phyloP scores from a whole-genome alignment of 2,329 filamentous ascomycete genomes.

The Aspergillus quadrilineatus region DNA sequence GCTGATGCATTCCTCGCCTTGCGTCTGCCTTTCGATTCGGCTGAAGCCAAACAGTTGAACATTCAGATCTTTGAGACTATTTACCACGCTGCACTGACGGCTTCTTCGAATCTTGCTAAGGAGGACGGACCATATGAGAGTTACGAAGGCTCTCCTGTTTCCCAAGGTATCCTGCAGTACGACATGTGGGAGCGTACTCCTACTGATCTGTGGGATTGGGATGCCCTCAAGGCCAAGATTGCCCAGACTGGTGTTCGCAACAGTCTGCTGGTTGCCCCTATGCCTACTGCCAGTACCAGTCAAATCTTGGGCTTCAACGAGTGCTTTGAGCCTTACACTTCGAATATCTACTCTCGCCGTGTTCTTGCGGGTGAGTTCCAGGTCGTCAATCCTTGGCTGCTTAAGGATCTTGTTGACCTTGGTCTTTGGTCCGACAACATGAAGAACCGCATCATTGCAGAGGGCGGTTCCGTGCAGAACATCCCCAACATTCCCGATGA shows the following conservation, averaged over 20 bases:
- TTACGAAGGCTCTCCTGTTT: slow-evolving; percentile 90
- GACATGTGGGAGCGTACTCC: slow-evolving; percentile 98
- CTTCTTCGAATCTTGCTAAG: slow-evolving; percentile 83
- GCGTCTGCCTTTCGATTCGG: slow-evolving; percentile 93
- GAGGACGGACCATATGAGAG: slow-evolving; percentile 80
- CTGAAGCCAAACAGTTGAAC: slow-evolving; percentile 90
- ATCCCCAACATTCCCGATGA: slow-evolving; percentile 95
- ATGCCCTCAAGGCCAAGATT: slow-evolving; percentile 81
- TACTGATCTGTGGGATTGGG: slow-evolving; percentile 96
- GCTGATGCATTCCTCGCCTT: slow-evolving; percentile 97
- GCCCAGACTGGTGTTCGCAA: slow-evolving; percentile 92
- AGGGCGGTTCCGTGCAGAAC: slow-evolving; percentile 92
- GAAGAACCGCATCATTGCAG: slow-evolving; percentile 99
- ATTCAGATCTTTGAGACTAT: slow-evolving; percentile 99
- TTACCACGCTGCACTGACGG: slow-evolving; percentile 91
- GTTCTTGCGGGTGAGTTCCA: slow-evolving; percentile 98
- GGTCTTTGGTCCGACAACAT: slow-evolving; percentile 98
- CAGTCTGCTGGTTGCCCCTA: slow-evolving; percentile 90
- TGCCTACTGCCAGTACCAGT: slow-evolving; percentile 96
- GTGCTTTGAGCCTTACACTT: slow-evolving; percentile 99
- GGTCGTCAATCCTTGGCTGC: slow-evolving; percentile 97
- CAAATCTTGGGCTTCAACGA: slow-evolving; percentile 99
- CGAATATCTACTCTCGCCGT: slow-evolving; percentile 98
- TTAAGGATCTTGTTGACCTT: slow-evolving; percentile 97
- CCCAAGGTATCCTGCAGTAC: slow-evolving; percentile 93